Evolutionary conservation across 345 rosid species (phyloP).

Genomic region (thale cress (Arabidopsis thaliana)): TAIR10.1 NC_003070.9:7300501-7301000

Average conservation of each 20-base stretch:
- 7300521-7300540: neutral
- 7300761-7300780: neutral
- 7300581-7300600: slow-evolving; percentile 73
- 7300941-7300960: slow-evolving; percentile 98
- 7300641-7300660: slow-evolving; percentile 99
- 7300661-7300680: slow-evolving; percentile 95
- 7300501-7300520: too few species aligned
- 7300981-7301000: neutral
- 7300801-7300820: slow-evolving; percentile 91
- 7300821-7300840: slow-evolving; percentile 83
- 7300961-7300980: slow-evolving; percentile 47
- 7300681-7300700: slow-evolving; percentile 70
- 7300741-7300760: neutral
- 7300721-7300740: neutral
- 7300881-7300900: slow-evolving; percentile 69
- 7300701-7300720: neutral
- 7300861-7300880: slow-evolving; percentile 88
- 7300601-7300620: slow-evolving; percentile 90
- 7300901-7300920: slow-evolving; percentile 69
- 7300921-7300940: slow-evolving; percentile 79
- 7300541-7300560: neutral
- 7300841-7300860: slow-evolving; percentile 94
- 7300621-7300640: slow-evolving; percentile 83
- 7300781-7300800: slow-evolving; percentile 70
- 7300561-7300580: slow-evolving; percentile 63